Percentiles rank a stretch among this genome's conserved stretches.
Conservation (phyloP, 139 green algal species). For the Chlamydomonas schloesseri region DNA sequence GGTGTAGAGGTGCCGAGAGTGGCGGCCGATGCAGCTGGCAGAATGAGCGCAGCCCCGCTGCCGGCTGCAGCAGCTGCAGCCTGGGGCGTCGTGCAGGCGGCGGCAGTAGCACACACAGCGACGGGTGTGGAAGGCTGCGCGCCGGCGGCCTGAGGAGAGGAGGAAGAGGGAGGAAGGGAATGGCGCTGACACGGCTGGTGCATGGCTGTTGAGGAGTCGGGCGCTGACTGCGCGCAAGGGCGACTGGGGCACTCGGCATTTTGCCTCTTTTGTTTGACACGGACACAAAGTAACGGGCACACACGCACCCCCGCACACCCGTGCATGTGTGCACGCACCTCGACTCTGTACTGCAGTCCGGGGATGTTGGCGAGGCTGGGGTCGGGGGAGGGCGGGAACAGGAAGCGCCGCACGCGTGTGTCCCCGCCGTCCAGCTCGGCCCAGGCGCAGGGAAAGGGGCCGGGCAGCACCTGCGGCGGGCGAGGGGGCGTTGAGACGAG, state of each 20-base stretch:
- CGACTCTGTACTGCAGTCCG: not conserved
- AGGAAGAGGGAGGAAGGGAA: not conserved
- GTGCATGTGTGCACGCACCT: not conserved
- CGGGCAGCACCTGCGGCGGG: not conserved
- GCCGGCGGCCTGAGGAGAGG: not conserved
- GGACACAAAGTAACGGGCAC: not conserved
- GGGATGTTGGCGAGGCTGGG: not conserved
- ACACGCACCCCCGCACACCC: too few species aligned
- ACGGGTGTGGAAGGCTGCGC: not conserved
- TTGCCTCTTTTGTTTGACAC: not conserved
- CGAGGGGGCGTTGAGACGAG: too few species aligned
- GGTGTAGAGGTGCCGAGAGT: not conserved
- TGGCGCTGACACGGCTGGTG: not conserved
- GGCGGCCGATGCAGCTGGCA: not conserved
- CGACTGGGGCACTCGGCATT: not conserved
- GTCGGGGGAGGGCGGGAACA: not conserved
- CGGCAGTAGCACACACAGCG: not conserved
- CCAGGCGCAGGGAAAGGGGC: slow-evolving; percentile 7
- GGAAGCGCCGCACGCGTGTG: slow-evolving; percentile 7
- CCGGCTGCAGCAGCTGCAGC: not conserved
- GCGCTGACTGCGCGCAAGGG: not conserved
- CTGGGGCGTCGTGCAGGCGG: not conserved
- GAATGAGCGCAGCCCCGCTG: not conserved
- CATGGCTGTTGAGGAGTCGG: too few species aligned
- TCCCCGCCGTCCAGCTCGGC: not conserved